Conservation (phyloP, 2,329 filamentous ascomycete genomes). For the Clarireedia monteithiana region DNA sequence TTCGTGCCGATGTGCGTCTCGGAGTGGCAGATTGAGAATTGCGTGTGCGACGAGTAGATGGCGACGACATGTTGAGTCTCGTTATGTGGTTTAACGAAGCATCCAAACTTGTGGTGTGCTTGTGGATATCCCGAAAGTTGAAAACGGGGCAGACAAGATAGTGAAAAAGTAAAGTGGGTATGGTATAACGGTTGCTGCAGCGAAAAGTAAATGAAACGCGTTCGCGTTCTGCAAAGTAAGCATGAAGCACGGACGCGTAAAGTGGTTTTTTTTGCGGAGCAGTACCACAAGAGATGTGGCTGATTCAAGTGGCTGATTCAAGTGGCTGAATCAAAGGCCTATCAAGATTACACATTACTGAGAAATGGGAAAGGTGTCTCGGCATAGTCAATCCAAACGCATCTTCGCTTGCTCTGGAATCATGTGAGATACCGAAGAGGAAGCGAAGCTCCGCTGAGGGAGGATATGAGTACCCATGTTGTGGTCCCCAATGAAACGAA, state of each 20-base stretch:
- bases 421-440: too few relatives aligned
- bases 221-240: not conserved
- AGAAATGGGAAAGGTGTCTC: too few relatives aligned
- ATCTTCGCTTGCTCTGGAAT: too few relatives aligned
- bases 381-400: too few relatives aligned
- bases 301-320: not conserved
- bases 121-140: not conserved
- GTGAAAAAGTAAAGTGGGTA: conserved; percentile 4
- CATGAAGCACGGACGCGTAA: not conserved
- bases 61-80: conserved; percentile 50
- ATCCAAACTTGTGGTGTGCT: conserved; percentile 1
- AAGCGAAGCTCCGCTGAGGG: too few relatives aligned
- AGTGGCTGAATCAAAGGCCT: not conserved
- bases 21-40: conserved; percentile 48
- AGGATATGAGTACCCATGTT: too few relatives aligned
- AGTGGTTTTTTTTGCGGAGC: conserved; percentile 2
- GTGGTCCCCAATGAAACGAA: too few relatives aligned
- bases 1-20: conserved; percentile 48
- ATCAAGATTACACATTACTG: too few relatives aligned
- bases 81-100: not conserved
- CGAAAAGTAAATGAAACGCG: not conserved
- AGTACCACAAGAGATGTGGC: not conserved
- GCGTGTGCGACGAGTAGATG: conserved; percentile 47
- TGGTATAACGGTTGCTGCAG: not conserved
- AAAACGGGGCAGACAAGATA: not conserved